phyloP scores from a whole-genome alignment of 2,329 filamentous ascomycete species.

The Xylariaceae sp. region DNA sequence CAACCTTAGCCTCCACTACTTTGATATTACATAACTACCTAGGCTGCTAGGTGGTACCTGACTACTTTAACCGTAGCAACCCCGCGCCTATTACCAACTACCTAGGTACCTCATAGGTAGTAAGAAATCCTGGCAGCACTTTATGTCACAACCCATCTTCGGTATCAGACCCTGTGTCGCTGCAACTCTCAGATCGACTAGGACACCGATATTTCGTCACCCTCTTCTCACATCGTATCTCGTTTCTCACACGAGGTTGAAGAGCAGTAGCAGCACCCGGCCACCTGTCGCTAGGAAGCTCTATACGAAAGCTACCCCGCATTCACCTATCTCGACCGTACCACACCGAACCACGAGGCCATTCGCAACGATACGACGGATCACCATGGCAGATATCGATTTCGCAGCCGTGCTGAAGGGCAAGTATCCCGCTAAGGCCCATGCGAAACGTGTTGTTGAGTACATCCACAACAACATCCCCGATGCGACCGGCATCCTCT shows the following conservation, averaged over 20 bases:
- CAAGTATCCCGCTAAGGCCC: conserved; percentile 82
- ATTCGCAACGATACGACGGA: conserved; percentile 11
- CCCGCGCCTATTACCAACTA: conserved; percentile 12
- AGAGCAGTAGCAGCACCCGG: not conserved
- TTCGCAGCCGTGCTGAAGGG: conserved; percentile 59
- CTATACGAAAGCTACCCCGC: conserved; percentile 30
- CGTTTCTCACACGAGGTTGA: not conserved
- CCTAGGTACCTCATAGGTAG: conserved; percentile 7
- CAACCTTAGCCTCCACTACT: no score
- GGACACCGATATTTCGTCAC: not conserved
- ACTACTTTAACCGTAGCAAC: no score
- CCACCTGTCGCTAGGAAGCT: conserved; percentile 12
- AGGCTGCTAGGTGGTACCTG: no score
- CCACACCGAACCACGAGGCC: conserved; percentile 13
- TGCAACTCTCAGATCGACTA: not conserved
- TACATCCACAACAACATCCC: conserved; percentile 71
- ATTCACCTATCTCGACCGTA: conserved; percentile 16
- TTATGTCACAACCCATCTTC: conserved; percentile 8
- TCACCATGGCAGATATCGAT: conserved; percentile 39
- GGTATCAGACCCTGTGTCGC: not conserved
- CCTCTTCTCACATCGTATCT: not conserved
- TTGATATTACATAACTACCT: not conserved
- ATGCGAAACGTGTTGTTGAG: conserved; percentile 81
- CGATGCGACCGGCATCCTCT: conserved; percentile 72
- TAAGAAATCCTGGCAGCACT: not conserved